Percentiles rank a stretch among this genome's conserved stretches.
Conservation (phyloP, 176 grass and related monocot genomes). For the Dactylis glomerata region DNA sequence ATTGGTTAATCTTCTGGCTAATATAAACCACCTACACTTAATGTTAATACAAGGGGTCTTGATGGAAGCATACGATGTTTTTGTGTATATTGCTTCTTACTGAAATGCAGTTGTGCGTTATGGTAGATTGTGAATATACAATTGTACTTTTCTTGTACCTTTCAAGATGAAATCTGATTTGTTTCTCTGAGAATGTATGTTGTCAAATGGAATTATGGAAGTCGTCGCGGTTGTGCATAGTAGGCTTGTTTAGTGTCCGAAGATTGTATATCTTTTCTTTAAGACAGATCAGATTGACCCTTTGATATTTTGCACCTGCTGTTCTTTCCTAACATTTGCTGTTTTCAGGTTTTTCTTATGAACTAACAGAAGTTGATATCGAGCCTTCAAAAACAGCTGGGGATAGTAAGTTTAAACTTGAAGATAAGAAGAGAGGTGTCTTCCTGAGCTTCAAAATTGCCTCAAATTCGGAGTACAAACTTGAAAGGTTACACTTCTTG, state of each 20-base stretch:
- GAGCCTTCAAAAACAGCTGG: constrained; percentile 55
- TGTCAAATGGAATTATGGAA: background rate
- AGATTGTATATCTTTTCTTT: background rate
- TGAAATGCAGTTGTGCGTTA: background rate
- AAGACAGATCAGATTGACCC: background rate
- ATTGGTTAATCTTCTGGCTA: constrained; percentile 32
- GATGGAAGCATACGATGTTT: constrained; percentile 8
- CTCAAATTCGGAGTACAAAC: constrained; percentile 70
- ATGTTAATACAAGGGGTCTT: background rate
- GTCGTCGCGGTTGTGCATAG: background rate
- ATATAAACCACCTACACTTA: background rate
- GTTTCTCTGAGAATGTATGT: constrained; percentile 2
- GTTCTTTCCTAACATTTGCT: constrained; percentile 17
- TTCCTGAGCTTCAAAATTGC: constrained; percentile 83
- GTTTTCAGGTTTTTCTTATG: constrained; percentile 71
- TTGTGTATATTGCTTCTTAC: background rate
- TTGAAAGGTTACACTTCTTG: constrained; percentile 65
- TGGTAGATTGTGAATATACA: background rate
- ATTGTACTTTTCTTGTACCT: background rate
- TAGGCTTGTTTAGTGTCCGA: background rate
- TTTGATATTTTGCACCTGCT: constrained; percentile 7
- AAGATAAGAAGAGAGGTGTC: constrained; percentile 63
- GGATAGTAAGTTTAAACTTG: constrained; percentile 55
- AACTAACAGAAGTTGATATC: constrained; percentile 88
- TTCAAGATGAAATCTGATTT: background rate